Evolutionary conservation across 2,329 filamentous ascomycete genomes (phyloP).

Genomic region (Bipolaris bicolor): DNA sequence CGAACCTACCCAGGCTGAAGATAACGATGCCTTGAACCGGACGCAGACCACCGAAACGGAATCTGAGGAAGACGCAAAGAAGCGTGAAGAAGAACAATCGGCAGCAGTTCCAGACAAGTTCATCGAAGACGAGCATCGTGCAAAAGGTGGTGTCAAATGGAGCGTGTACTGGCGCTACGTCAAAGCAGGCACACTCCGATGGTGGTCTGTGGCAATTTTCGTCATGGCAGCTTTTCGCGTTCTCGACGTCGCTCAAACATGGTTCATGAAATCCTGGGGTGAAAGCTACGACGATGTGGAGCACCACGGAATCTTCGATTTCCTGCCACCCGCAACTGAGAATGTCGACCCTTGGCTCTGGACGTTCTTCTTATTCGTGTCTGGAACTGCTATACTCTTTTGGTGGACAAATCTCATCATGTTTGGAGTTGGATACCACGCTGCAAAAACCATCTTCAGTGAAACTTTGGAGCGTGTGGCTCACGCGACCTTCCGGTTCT

Average conservation of each 20-base stretch:
- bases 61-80: constrained; percentile 46
- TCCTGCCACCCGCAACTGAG: constrained; percentile 68
- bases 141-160: constrained; percentile 75
- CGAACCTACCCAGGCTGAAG: constrained; percentile 53
- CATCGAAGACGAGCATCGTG: constrained; percentile 77
- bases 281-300: constrained; percentile 66
- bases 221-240: constrained; percentile 69
- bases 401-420: constrained; percentile 70
- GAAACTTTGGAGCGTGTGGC: constrained; percentile 75
- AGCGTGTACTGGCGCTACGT: constrained; percentile 86
- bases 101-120: constrained; percentile 73
- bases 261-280: constrained; percentile 88
- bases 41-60: constrained; percentile 46
- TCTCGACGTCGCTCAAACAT: constrained; percentile 70
- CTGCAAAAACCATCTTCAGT: constrained; percentile 76
- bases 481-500: constrained; percentile 84
- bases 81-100: constrained; percentile 48
- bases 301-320: constrained; percentile 45
- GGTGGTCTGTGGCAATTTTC: constrained; percentile 71
- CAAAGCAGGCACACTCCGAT: constrained; percentile 75
- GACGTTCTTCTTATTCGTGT: constrained; percentile 68
- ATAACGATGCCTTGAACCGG: constrained; percentile 52
- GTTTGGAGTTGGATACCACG: constrained; percentile 78
- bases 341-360: constrained; percentile 77
- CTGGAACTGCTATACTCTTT: constrained; percentile 48